phyloP scores from a whole-genome alignment of 208 protist species.

The Acanthamoeba royreba region DNA sequence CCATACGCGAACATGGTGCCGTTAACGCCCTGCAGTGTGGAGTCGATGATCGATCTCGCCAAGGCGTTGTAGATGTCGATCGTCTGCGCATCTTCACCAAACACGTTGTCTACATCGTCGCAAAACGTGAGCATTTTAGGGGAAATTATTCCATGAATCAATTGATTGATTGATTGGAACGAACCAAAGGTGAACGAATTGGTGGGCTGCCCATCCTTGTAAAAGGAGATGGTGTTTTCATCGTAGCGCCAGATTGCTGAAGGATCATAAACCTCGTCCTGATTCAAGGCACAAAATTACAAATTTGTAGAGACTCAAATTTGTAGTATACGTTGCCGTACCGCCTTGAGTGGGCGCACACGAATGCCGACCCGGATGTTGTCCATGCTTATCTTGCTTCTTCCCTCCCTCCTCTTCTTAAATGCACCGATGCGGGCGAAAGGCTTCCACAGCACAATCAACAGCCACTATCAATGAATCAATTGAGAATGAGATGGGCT shows the following conservation, averaged over 20 bases:
- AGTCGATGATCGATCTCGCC: slow-evolving; percentile 35
- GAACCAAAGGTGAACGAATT: slow-evolving; percentile 44
- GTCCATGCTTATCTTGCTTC: not conserved
- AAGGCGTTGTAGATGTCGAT: slow-evolving; percentile 23
- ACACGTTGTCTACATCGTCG: slow-evolving; percentile 26
- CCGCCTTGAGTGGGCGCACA: not conserved
- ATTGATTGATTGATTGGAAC: not conserved
- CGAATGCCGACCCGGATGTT: slow-evolving; percentile 44
- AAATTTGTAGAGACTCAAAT: not conserved
- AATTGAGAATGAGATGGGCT: not conserved
- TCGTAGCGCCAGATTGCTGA: not conserved
- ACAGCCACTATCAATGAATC: not conserved
- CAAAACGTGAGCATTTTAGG: not conserved
- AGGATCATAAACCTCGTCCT: not conserved
- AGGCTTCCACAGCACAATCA: not conserved
- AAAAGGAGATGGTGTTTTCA: not conserved
- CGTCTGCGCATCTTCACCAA: not conserved
- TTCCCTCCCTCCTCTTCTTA: not conserved
- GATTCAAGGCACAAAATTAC: not conserved
- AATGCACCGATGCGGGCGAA: not conserved
- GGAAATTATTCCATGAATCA: not conserved
- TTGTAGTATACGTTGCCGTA: not conserved
- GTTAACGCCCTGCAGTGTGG: slow-evolving; percentile 39
- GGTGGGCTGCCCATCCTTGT: not conserved
- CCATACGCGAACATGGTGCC: slow-evolving; percentile 83